These are phyloP conservation scores for Pythium grandisporangium DNA, from an alignment of 352 stramenopile species.

Conservation along the genomic window DNA sequence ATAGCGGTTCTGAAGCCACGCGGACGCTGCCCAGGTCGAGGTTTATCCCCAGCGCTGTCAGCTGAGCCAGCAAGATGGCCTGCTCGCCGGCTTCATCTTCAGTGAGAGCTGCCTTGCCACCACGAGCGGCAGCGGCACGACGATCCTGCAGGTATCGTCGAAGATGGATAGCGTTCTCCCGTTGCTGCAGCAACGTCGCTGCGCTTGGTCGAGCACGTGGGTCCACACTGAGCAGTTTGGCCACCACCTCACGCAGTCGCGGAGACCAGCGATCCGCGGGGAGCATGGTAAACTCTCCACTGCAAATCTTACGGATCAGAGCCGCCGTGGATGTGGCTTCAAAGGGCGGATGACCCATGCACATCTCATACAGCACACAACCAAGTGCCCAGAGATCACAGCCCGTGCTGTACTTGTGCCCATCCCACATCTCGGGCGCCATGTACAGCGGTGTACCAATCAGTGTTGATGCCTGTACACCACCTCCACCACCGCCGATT, in stretches of 20 bases:
- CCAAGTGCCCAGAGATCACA: conserved; percentile 88
- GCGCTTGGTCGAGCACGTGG: conserved; percentile 21
- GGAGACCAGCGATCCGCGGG: conserved; percentile 17
- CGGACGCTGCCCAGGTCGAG: neutral
- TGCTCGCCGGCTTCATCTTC: conserved; percentile 10
- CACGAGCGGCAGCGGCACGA: neutral
- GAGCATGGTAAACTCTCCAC: conserved; percentile 25
- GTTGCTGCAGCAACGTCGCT: conserved; percentile 21
- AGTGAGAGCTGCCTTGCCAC: neutral
- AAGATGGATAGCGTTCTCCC: conserved; percentile 17
- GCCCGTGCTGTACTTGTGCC: conserved; percentile 64
- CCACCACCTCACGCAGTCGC: conserved; percentile 18
- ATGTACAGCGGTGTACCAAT: conserved; percentile 90
- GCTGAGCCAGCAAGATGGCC: conserved; percentile 14
- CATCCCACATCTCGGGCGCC: conserved; percentile 77
- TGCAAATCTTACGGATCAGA: conserved; percentile 51
- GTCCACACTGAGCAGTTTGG: conserved; percentile 27
- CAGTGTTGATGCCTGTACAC: conserved; percentile 54
- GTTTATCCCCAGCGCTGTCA: conserved; percentile 11
- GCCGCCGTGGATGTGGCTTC: conserved; percentile 26
- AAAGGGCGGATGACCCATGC: conserved; percentile 56
- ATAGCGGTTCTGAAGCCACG: neutral
- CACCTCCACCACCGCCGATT: no score
- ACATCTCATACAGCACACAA: conserved; percentile 82
- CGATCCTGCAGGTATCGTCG: conserved; percentile 16